Conservation (phyloP, 2,329 filamentous ascomycete genomes). For the Claviceps quebecensis region DNA sequence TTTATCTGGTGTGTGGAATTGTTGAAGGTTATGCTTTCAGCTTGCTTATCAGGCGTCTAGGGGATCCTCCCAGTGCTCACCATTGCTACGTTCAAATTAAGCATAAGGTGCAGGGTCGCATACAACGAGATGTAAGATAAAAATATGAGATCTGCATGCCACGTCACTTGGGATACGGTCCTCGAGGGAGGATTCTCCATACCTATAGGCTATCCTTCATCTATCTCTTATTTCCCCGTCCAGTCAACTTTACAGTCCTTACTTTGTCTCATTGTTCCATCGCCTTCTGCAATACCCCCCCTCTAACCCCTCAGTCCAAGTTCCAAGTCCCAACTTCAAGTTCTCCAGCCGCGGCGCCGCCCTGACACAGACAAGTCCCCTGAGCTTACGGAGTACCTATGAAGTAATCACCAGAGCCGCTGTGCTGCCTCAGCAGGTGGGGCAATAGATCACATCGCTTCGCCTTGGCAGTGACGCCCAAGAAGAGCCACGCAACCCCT, state of each 20-base stretch:
- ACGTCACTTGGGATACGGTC: neutral
- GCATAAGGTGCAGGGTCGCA: neutral
- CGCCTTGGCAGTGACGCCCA: neutral
- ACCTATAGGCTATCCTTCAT: too few relatives aligned
- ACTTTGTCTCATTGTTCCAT: neutral
- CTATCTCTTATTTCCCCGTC: too few relatives aligned
- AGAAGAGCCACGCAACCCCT: neutral
- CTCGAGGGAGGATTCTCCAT: neutral
- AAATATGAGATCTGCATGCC: neutral
- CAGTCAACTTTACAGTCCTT: neutral
- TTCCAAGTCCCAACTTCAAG: neutral
- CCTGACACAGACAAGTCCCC: neutral
- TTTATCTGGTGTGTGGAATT: neutral
- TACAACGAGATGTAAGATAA: neutral
- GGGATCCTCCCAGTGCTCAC: neutral
- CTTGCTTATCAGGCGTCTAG: neutral
- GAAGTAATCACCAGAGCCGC: neutral
- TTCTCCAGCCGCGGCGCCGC: neutral
- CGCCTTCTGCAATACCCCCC: too few relatives aligned
- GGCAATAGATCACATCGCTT: neutral
- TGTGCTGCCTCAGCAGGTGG: neutral
- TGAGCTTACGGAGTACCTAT: neutral
- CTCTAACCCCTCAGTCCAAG: neutral
- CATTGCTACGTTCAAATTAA: neutral
- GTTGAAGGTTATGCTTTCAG: neutral